Percentiles rank a stretch among this genome's conserved stretches.
These are phyloP conservation scores for Pyrenula aspistea DNA, from an alignment of 495 filamentous ascomycete genomes.

Conservation along the genomic window DNA sequence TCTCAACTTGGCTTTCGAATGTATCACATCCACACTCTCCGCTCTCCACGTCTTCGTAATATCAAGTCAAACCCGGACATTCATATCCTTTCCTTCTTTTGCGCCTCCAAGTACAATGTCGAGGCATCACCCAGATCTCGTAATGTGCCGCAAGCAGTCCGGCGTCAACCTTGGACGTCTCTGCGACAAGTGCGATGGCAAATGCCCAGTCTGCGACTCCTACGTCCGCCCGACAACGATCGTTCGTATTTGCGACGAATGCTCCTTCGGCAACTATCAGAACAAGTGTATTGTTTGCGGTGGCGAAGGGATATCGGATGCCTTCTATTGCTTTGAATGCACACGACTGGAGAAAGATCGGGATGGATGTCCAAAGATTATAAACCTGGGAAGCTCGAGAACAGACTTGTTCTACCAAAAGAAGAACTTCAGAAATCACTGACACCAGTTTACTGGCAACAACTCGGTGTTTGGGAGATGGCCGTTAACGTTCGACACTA, in stretches of 20 bases:
- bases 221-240: conserved; percentile 97
- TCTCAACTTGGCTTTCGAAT: no score
- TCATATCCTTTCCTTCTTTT: conserved; percentile 19
- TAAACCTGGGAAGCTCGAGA: conserved; percentile 88
- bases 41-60: conserved; percentile 8
- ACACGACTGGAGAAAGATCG: conserved; percentile 94
- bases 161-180: conserved; percentile 97
- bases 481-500: no score
- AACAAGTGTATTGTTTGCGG: conserved; percentile 99
- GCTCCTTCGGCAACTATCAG: conserved; percentile 98
- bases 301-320: conserved; percentile 95
- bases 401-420: conserved; percentile 90
- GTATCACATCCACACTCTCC: no score
- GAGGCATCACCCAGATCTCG: conserved; percentile 52
- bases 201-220: conserved; percentile 96
- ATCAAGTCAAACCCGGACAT: no score
- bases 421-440: conserved; percentile 64
- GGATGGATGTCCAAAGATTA: conserved; percentile 98
- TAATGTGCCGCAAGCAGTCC: conserved; percentile 99
- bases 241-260: conserved; percentile 97
- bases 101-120: conserved; percentile 16
- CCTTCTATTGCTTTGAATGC: conserved; percentile 99
- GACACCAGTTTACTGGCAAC: conserved; percentile 12
- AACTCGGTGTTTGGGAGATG: neutral
- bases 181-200: conserved; percentile 99